phyloP scores from a whole-genome alignment of 1,284 basidiomycete species.

The Apiotrichum brassicae region DNA sequence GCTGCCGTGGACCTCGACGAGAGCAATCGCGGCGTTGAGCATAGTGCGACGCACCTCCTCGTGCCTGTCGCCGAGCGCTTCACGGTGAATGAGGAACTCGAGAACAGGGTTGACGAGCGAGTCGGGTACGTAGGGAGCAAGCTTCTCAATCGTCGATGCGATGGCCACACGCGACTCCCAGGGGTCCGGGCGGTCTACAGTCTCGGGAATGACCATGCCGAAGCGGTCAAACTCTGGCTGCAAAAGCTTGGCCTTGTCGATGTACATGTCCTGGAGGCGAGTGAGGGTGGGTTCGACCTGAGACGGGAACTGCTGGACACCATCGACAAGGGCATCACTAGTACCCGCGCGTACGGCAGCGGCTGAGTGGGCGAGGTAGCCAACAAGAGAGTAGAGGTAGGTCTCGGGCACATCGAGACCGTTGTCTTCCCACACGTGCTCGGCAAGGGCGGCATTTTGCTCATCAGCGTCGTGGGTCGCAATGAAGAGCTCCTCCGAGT shows the following conservation, averaged over 20 bases:
- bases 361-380: constrained; percentile 71
- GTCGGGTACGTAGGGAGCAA: constrained; percentile 64
- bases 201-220: constrained; percentile 88
- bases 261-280: constrained; percentile 66
- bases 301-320: constrained; percentile 67
- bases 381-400: constrained; percentile 60
- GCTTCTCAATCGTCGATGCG: constrained; percentile 61
- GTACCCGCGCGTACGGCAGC: constrained; percentile 70
- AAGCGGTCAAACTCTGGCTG: constrained; percentile 86
- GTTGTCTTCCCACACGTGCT: constrained; percentile 91
- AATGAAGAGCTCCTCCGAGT: constrained; percentile 83
- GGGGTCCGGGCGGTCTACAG: constrained; percentile 84
- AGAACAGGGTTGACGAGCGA: constrained; percentile 73
- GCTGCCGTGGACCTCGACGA: constrained; percentile 80
- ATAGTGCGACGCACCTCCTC: constrained; percentile 77
- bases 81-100: constrained; percentile 74
- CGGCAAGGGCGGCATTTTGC: constrained; percentile 78
- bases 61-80: constrained; percentile 81
- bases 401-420: constrained; percentile 78
- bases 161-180: constrained; percentile 79
- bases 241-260: constrained; percentile 79
- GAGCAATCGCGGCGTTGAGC: constrained; percentile 72
- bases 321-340: constrained; percentile 72
- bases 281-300: constrained; percentile 54
- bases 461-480: constrained; percentile 88